phyloP scores from a whole-genome alignment of 164 flowering plant species.

The Kalanchoe fedtschenkoi region DNA sequence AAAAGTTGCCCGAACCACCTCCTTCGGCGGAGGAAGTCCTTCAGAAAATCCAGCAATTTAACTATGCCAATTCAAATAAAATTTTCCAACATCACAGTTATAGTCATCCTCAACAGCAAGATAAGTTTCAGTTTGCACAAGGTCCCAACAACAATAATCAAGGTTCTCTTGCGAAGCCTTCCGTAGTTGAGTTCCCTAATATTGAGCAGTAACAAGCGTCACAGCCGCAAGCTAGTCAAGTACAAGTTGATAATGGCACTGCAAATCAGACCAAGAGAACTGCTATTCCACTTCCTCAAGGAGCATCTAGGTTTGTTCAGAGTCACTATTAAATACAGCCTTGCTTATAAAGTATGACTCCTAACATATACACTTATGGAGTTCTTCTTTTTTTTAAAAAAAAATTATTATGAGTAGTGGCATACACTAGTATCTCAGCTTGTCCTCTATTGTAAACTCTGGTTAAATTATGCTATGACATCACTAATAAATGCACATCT shows the following conservation, averaged over 20 bases:
- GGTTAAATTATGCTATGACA: not conserved
- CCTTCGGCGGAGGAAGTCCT: constrained; percentile 92
- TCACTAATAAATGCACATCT: not conserved
- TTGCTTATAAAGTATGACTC: constrained; percentile 25
- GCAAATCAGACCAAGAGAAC: constrained; percentile 56
- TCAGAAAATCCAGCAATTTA: constrained; percentile 88
- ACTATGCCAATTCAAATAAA: constrained; percentile 52
- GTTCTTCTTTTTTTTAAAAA: not conserved
- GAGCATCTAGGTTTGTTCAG: constrained; percentile 95
- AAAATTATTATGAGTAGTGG: not conserved
- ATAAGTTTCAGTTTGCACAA: constrained; percentile 48
- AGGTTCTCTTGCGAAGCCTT: constrained; percentile 35
- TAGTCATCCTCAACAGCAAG: constrained; percentile 49
- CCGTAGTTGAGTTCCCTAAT: constrained; percentile 40
- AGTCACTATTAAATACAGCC: constrained; percentile 35
- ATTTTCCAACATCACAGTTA: constrained; percentile 54
- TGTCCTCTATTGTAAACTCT: not conserved
- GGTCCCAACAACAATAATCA: constrained; percentile 37
- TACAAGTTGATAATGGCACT: constrained; percentile 43
- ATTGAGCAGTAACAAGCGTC: constrained; percentile 43
- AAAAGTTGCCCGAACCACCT: constrained; percentile 92
- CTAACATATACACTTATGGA: constrained; percentile 19
- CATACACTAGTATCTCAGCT: not conserved
- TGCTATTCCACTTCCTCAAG: constrained; percentile 70
- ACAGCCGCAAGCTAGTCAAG: constrained; percentile 41